Conservation (phyloP, 2,329 filamentous ascomycete genomes). For the Myriosclerotinia duriaeana region DNA sequence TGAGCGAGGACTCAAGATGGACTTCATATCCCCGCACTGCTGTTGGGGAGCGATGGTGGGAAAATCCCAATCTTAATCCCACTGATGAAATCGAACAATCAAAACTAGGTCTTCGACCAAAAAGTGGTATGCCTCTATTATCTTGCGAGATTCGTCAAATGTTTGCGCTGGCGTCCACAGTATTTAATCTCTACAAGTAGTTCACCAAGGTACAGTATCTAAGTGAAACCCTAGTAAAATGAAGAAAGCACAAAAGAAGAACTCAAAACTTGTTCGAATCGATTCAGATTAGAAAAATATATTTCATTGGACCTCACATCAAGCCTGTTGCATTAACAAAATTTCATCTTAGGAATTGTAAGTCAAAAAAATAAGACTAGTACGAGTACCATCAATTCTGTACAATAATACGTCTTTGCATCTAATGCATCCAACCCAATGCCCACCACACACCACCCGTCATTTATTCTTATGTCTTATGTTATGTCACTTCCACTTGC, state of each 20-base stretch:
- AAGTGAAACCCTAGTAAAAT: too few relatives aligned
- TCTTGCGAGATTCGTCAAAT: too few relatives aligned
- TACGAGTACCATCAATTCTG: slow-evolving; percentile 26
- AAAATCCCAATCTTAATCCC: too few relatives aligned
- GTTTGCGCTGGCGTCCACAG: too few relatives aligned
- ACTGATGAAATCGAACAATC: too few relatives aligned
- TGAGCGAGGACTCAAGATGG: too few relatives aligned
- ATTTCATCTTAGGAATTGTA: not conserved
- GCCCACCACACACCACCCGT: slow-evolving; percentile 1
- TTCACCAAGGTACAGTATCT: too few relatives aligned
- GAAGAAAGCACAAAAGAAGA: not conserved
- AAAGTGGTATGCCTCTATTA: too few relatives aligned
- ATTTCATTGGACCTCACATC: not conserved
- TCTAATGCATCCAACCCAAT: slow-evolving; percentile 26
- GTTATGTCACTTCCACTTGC: slow-evolving; percentile 1
- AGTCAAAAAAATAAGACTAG: not conserved
- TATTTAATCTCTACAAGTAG: too few relatives aligned
- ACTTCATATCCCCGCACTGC: too few relatives aligned
- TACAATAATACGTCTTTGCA: slow-evolving; percentile 35
- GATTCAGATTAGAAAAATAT: not conserved
- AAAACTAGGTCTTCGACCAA: too few relatives aligned
- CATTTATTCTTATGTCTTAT: slow-evolving; percentile 2
- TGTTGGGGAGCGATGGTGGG: too few relatives aligned
- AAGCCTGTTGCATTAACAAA: not conserved
- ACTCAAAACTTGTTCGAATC: not conserved